Conservation (phyloP, 768 basidiomycete species). For the Cubamyces lactineus region DNA sequence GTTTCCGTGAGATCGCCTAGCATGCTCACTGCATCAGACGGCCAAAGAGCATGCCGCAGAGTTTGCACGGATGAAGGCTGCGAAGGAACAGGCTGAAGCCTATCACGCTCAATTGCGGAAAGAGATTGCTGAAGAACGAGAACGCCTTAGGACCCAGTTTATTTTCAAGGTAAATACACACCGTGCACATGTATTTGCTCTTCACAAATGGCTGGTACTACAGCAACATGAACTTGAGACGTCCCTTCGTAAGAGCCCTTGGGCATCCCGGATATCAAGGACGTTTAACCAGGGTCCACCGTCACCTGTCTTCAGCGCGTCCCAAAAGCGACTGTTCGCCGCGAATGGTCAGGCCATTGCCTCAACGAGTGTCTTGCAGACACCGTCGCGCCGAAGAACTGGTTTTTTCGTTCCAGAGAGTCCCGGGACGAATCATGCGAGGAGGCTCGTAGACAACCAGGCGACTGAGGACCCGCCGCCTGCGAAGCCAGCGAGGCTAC, state of each 20-base stretch:
- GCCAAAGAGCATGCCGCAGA: slow-evolving; percentile 62
- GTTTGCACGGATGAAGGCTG: slow-evolving; percentile 55
- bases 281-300: slow-evolving; percentile 41
- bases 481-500: slow-evolving; percentile 30
- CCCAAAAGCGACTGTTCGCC: slow-evolving; percentile 44
- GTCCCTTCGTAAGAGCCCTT: slow-evolving; percentile 51
- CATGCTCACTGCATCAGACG: slow-evolving; percentile 40
- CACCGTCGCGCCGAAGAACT: slow-evolving; percentile 43
- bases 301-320: slow-evolving; percentile 44
- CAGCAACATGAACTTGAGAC: slow-evolving; percentile 74
- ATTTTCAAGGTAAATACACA: slow-evolving; percentile 58
- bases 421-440: slow-evolving; percentile 1
- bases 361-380: slow-evolving; percentile 38
- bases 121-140: slow-evolving; percentile 67
- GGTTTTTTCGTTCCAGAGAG: slow-evolving; percentile 27
- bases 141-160: slow-evolving; percentile 68
- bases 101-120: slow-evolving; percentile 59
- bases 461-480: not conserved
- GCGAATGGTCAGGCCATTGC: slow-evolving; percentile 31
- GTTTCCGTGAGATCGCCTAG: not conserved
- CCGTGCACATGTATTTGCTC: not conserved
- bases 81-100: slow-evolving; percentile 63
- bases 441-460: not conserved
- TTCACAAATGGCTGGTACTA: not conserved
- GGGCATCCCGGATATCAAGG: slow-evolving; percentile 49